phyloP scores from a whole-genome alignment of 768 basidiomycete species.

The Lactifluus volemus region DNA sequence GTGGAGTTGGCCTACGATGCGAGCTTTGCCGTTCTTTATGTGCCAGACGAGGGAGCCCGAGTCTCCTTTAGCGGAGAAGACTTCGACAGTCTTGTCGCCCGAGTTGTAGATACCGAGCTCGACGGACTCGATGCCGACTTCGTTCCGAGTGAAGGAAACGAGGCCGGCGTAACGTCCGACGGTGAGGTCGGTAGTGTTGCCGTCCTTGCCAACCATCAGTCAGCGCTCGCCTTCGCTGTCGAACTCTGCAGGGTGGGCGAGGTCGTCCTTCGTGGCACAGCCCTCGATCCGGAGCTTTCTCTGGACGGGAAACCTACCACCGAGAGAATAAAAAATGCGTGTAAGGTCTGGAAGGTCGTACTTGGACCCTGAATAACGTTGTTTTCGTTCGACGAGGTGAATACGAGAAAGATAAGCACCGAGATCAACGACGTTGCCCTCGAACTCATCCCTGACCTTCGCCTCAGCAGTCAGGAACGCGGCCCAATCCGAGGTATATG shows the following conservation, averaged over 20 bases:
- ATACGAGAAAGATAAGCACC: slow-evolving; percentile 23
- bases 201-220: slow-evolving; percentile 28
- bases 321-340: background rate
- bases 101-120: slow-evolving; percentile 28
- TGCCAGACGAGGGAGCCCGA: slow-evolving; percentile 29
- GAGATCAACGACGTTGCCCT: slow-evolving; percentile 26
- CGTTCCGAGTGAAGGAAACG: slow-evolving; percentile 22
- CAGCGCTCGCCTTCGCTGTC: slow-evolving; percentile 26
- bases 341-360: background rate
- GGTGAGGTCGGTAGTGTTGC: slow-evolving; percentile 27
- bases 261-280: slow-evolving; percentile 16
- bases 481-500: slow-evolving; percentile 25
- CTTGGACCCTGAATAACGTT: background rate
- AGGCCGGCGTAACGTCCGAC: slow-evolving; percentile 28
- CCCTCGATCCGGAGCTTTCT: slow-evolving; percentile 7
- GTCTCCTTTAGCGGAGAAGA: slow-evolving; percentile 30
- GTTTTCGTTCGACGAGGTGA: background rate
- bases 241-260: slow-evolving; percentile 23
- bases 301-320: background rate
- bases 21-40: slow-evolving; percentile 19
- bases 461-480: slow-evolving; percentile 22
- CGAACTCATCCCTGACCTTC: slow-evolving; percentile 24
- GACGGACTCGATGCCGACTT: slow-evolving; percentile 14
- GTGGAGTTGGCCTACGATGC: slow-evolving; percentile 6
- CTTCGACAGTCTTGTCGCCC: slow-evolving; percentile 18